Base-by-base conservation (phyloP, 78 protist genomes). In the Dictyostelium brefeldianum region DNA sequence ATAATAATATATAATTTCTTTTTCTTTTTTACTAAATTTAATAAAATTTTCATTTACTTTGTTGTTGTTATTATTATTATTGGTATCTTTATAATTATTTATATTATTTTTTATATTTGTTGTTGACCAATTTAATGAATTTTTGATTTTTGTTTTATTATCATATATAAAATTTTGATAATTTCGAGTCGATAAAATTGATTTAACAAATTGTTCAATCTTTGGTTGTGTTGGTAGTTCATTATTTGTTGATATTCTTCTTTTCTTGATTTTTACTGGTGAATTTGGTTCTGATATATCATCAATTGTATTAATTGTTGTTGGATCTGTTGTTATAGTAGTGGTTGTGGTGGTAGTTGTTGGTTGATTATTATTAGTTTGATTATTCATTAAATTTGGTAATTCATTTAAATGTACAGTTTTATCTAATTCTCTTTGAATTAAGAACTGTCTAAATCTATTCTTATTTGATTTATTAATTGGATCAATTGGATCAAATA, bases 1-100 rank as follows among this genome's bases (percentile, higher is more conserved):
- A 73, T 46, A 47, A 73, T 73, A 73, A 73, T 36, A 36, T 7
- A 73, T 73, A 18, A 73, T 47, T 73, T 73, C 57, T 46, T 73
- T 73, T 73, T 73, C 79, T 47, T 73, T 22, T n/a, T n/a, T 47
- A n/a, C 27, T 73, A 73, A 73, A 73, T 47, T 73, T 73, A 14
- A 70, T 15, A 31, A 70, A 70, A 29, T 70, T 41, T 41, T 12
- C 46, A 11, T 69, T 29, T 65, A 22, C 27, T 22, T 14, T 29
- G 15, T 65, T 65, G 27, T 65, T 65, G 27, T 65, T 65, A 65
- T 65, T 65, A 65, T 65, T 65, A 27, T 65, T 65, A 65, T 65
- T 65, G 27, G 20, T 65, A 27, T 65, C 27, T 22, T 65, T 65
- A 27, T 65, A 22, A 65, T 65, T 65, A 65, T 65, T 65, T 22